A percentile compares a stretch with the other conserved stretches of the same genome.
These are phyloP conservation scores for Trametes villosa DNA, from an alignment of 768 basidiomycete genomes.

Conservation along the genomic window DNA sequence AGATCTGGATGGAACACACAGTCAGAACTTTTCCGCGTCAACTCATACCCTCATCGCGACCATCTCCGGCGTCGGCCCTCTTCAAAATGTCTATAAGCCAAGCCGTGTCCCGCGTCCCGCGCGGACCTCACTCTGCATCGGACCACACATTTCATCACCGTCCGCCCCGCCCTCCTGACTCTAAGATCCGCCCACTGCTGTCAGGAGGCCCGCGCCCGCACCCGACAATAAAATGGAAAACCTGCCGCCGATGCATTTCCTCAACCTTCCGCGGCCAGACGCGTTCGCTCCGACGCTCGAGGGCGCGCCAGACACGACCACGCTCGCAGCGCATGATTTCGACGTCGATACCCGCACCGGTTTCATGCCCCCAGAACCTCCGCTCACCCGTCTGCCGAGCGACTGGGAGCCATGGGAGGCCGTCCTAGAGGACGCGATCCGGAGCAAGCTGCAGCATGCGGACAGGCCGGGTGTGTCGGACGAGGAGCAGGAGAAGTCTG, in stretches of 20 bases:
- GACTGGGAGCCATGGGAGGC: conserved; percentile 79
- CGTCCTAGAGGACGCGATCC: conserved; percentile 54
- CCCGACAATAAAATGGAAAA: conserved; percentile 9
- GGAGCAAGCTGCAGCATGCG: conserved; percentile 58
- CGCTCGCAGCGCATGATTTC: conserved; percentile 55
- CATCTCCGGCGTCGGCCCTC: conserved; percentile 15
- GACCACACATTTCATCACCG: conserved; percentile 5
- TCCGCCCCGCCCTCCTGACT: conserved; percentile 1
- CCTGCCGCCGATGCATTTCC: conserved; percentile 37
- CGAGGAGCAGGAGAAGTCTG: conserved; percentile 39
- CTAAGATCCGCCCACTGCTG: background rate
- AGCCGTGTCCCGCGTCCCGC: background rate
- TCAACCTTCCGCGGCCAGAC: conserved; percentile 41
- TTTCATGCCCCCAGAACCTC: conserved; percentile 85
- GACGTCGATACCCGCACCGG: conserved; percentile 91
- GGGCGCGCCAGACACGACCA: conserved; percentile 41
- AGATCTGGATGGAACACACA: conserved; percentile 18
- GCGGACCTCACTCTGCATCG: background rate
- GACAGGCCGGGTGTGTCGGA: conserved; percentile 32
- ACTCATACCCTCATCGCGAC: conserved; percentile 20
- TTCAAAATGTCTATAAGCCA: background rate
- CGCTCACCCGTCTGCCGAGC: conserved; percentile 61
- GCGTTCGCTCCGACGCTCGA: conserved; percentile 28
- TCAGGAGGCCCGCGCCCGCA: background rate
- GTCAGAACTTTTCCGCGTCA: conserved; percentile 21